A percentile compares a stretch with the other conserved stretches of the same genome.
These are phyloP conservation scores for Macrotyloma uniflorum DNA, from an alignment of 306 rosid species.

Conservation along the genomic window DNA sequence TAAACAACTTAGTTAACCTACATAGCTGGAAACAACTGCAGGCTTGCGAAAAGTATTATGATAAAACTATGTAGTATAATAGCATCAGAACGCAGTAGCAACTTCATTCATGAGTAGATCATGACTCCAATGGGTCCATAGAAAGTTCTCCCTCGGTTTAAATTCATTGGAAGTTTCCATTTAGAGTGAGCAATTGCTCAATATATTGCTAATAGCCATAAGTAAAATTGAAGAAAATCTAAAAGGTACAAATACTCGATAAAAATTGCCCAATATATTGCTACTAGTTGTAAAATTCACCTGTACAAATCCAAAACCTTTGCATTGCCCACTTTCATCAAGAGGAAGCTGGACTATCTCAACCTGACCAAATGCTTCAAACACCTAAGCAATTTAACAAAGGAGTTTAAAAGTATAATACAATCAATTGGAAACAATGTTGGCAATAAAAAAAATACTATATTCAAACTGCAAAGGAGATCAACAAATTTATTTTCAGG, in stretches of 20 bases:
- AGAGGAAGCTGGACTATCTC: slow-evolving; percentile 94
- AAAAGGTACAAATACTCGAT: neutral
- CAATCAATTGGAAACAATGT: slow-evolving; percentile 2
- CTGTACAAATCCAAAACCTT: slow-evolving; percentile 99
- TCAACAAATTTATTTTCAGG: neutral
- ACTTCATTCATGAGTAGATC: slow-evolving; percentile 23
- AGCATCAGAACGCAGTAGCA: slow-evolving; percentile 25
- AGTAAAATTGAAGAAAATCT: neutral
- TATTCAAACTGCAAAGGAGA: neutral
- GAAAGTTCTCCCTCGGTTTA: slow-evolving; percentile 8
- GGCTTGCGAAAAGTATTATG: slow-evolving; percentile 24
- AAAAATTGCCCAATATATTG: slow-evolving; percentile 11
- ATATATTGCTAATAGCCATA: neutral
- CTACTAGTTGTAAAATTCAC: slow-evolving; percentile 44
- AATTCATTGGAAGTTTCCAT: slow-evolving; percentile 20
- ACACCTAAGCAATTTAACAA: slow-evolving; percentile 60
- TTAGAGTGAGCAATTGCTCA: slow-evolving; percentile 16
- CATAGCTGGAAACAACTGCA: slow-evolving; percentile 36
- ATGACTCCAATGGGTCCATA: slow-evolving; percentile 11
- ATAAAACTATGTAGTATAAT: slow-evolving; percentile 12
- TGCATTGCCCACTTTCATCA: slow-evolving; percentile 88
- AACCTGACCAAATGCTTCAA: slow-evolving; percentile 96
- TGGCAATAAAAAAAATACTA: slow-evolving; percentile 4
- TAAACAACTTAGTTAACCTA: slow-evolving; percentile 41
- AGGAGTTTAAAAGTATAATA: slow-evolving; percentile 16